Conservation (phyloP, 148 eudicot species). For the Rhododendron simsii region DNA sequence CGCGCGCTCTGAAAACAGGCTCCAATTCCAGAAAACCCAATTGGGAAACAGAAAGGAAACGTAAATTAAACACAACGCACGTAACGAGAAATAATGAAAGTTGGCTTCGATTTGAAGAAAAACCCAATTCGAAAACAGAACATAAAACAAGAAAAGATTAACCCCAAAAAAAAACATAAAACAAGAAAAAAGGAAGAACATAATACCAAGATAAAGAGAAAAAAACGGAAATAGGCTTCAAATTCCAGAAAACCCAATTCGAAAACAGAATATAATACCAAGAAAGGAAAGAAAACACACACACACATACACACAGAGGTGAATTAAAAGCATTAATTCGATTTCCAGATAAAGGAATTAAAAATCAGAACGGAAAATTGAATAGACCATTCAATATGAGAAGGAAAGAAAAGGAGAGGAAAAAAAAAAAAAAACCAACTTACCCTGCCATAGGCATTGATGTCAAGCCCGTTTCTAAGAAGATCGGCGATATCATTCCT, state of each 20-base stretch:
- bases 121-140: background rate
- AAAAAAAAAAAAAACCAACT: background rate
- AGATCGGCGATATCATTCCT: slow-evolving; percentile 80
- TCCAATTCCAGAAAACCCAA: background rate
- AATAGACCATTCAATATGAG: background rate
- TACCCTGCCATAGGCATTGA: slow-evolving; percentile 86
- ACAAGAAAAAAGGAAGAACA: background rate
- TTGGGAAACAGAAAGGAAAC: background rate
- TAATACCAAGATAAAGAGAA: background rate
- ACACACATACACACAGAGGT: background rate
- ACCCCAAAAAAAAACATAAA: too few species aligned
- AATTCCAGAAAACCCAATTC: background rate
- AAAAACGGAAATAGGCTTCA: too few species aligned
- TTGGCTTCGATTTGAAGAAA: background rate
- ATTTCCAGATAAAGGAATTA: background rate
- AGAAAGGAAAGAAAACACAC: background rate
- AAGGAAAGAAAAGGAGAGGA: background rate
- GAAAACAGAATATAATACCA: background rate
- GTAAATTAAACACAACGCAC: background rate
- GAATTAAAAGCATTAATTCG: background rate
- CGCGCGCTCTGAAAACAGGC: background rate
- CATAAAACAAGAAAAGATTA: background rate
- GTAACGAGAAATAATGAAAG: background rate
- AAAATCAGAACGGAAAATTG: background rate
- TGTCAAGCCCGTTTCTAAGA: slow-evolving; percentile 47